Evolutionary conservation across 2,329 filamentous ascomycete species (phyloP).

Genomic region (Xylaria arbuscula): DNA sequence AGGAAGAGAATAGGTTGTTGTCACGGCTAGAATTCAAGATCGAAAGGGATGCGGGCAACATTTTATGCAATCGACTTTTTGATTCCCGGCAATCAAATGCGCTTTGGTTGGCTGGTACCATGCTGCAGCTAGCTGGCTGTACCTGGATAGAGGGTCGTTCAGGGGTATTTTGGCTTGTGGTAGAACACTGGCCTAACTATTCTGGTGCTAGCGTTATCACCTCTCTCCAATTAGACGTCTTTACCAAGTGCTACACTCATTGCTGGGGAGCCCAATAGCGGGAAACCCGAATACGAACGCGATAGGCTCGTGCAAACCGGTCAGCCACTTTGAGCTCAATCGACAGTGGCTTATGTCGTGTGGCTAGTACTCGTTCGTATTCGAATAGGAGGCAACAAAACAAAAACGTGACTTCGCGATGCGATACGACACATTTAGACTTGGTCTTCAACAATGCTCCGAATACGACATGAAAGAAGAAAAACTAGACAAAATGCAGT

Average conservation of each 20-base stretch:
- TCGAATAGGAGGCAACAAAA: constrained; percentile 1
- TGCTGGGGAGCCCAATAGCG: not conserved
- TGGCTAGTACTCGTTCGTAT: constrained; percentile 22
- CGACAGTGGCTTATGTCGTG: constrained; percentile 10
- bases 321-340: constrained; percentile 6
- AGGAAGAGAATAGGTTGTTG: constrained; percentile 17
- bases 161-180: not conserved
- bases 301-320: constrained; percentile 4
- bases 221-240: constrained; percentile 23
- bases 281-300: constrained; percentile 41
- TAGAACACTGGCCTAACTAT: not conserved
- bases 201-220: not conserved
- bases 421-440: not conserved
- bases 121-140: not conserved
- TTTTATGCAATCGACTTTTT: constrained; percentile 37
- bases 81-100: constrained; percentile 31
- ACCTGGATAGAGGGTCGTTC: not conserved
- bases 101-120: not conserved
- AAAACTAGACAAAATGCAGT: not conserved
- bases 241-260: not conserved
- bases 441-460: not conserved
- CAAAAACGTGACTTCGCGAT: not conserved
- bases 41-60: constrained; percentile 35
- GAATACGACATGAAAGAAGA: not conserved
- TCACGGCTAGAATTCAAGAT: constrained; percentile 16